Base-by-base conservation (phyloP, 257 asterid genomes). In the Solanum arcanum region DNA sequence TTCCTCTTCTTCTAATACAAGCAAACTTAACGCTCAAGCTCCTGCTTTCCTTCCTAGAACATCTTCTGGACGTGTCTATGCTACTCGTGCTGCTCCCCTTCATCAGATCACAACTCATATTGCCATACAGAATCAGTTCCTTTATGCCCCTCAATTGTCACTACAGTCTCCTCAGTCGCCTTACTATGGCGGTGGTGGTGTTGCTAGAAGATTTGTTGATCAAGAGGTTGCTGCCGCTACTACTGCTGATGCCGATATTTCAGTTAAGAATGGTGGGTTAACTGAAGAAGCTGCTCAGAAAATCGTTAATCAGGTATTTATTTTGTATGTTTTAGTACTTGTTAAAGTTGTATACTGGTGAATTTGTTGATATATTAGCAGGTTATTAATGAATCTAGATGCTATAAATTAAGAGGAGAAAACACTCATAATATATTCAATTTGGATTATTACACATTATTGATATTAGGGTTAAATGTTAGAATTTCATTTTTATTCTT, bases 41-140 rank as follows among this genome's bases (percentile, higher is more conserved):
- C 98, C 98, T 12, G 98, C 94, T 35, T 95, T 95, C 92, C 93
- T 94, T 20, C 98, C 98, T 15, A 90, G 98, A 33, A 60, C 52
- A 33, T 84, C 93, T 14, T 52, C 86, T 42, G 66, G 87, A 27
- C 68, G 89, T 21, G 39, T 87, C 21, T 90, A 70, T 85, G 27
- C 59, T 62, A 33, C 29, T 27, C 52, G 81, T 27, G 12, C 78
- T 33, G 25, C 78, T 72, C 15, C 78, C 2, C 78, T 85, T 31
- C 81, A 69, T 76, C 86, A 41, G 74, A 77, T 80, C 89, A 39
- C 81, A 31, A 18, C 44, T 18, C 86, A 46, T 15, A 73, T 87
- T 1, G 86, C 72, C 12, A 37, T 87, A 37, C 86, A 82, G 13
- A 64, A 81, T 64, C 88, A 78, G 31, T 86, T 44, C 46, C 46